Base-by-base conservation (phyloP, 139 green algal genomes). In the Micractinium conductrix region DNA sequence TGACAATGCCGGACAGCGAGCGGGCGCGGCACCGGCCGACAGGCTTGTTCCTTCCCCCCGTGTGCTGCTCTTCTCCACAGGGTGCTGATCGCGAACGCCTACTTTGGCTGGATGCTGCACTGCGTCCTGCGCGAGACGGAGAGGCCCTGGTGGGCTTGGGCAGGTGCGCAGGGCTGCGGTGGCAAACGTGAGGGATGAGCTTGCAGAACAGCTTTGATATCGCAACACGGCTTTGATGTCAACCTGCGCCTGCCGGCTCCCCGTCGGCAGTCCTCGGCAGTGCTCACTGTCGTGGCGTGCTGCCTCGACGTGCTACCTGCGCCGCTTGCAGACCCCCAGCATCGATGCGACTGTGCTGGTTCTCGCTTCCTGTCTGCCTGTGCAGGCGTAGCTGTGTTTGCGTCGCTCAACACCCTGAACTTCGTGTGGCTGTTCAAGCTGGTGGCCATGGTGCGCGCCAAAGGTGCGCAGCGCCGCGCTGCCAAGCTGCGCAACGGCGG, bases 321-420 rank as follows among this genome's bases (percentile, higher is more conserved):
- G n/a, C n/a, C n/a, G n/a, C n/a, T n/a, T n/a, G n/a, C n/a, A n/a
- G n/a, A n/a, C n/a, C n/a, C n/a, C n/a, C n/a, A n/a, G n/a, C n/a
- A n/a, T n/a, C n/a, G n/a, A n/a, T n/a, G n/a, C n/a, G n/a, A n/a
- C n/a, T n/a, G n/a, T n/a, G n/a, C n/a, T n/a, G n/a, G n/a, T n/a
- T 45, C 35, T 26, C 38, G n/a, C 63, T 37, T 42, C 28, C 30
- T 22, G 26, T 10, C 40, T 55, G 40, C 24, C 24, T 21, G n/a
- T 58, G 84, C 48, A 65, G 84, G 84, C 30, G 67, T 87, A 17
- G 84, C 84, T 0, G 75, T 87, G 26, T 84, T 79, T 60, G 75
- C 24, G 45, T 17, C 68, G 45, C 84, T 87, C 35, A 72, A 44
- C 53, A 58, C 74, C 1, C 67, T 87, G 37, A 87, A 87, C 50